phyloP scores from a whole-genome alignment of 805 yeast genomes.

The Kodamaea leandrae region DNA sequence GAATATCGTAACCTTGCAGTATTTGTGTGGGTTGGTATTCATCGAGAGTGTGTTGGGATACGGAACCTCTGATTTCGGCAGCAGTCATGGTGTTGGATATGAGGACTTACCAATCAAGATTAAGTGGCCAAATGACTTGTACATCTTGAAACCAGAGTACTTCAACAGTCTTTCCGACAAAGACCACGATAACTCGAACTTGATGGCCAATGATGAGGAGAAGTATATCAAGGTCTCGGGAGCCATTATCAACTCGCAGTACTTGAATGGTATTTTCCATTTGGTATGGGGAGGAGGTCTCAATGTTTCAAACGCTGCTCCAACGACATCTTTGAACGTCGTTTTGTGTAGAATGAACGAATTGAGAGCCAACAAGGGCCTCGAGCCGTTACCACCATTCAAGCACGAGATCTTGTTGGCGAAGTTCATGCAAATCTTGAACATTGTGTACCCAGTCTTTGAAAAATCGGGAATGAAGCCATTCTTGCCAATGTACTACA shows the following conservation, averaged over 20 bases:
- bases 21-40: slow-evolving; percentile 76
- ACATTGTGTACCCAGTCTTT: slow-evolving; percentile 59
- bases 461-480: slow-evolving; percentile 62
- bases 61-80: slow-evolving; percentile 34
- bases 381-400: slow-evolving; percentile 44
- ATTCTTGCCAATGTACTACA: slow-evolving; percentile 69
- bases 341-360: slow-evolving; percentile 63
- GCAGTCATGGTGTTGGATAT: slow-evolving; percentile 51
- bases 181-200: slow-evolving; percentile 32
- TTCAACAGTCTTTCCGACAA: slow-evolving; percentile 30
- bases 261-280: slow-evolving; percentile 55
- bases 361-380: slow-evolving; percentile 43
- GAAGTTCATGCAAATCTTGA: slow-evolving; percentile 60
- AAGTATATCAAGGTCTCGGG: slow-evolving; percentile 81
- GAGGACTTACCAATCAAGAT: slow-evolving; percentile 74
- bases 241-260: slow-evolving; percentile 75
- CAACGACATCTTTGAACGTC: slow-evolving; percentile 83
- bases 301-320: slow-evolving; percentile 80
- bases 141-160: slow-evolving; percentile 65
- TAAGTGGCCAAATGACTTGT: slow-evolving; percentile 97
- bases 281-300: slow-evolving; percentile 85
- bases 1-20: slow-evolving; percentile 81
- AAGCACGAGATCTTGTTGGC: slow-evolving; percentile 61
- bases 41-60: slow-evolving; percentile 72
- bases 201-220: slow-evolving; percentile 53